These are phyloP conservation scores for Gastrolobium bilobum DNA, from an alignment of 306 rosid genomes.

Conservation along the genomic window DNA sequence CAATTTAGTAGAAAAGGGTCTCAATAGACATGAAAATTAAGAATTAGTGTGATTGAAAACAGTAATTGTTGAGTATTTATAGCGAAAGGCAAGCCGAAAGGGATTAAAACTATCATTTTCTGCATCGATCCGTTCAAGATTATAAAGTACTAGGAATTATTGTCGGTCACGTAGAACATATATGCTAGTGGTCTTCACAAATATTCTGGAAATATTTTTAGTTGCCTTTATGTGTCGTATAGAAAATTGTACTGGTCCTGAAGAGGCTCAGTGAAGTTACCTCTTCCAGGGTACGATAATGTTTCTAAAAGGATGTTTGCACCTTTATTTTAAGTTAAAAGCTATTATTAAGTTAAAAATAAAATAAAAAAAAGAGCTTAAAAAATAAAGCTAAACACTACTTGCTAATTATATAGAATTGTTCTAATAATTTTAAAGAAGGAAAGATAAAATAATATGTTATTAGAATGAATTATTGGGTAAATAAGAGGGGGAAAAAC, in stretches of 20 bases:
- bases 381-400: too few species aligned
- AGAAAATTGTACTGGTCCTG: not conserved
- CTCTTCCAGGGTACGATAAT: too few species aligned
- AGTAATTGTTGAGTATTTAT: conserved; percentile 27
- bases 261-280: not conserved
- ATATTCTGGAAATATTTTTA: conserved; percentile 33
- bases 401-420: too few species aligned
- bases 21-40: not conserved
- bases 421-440: too few species aligned
- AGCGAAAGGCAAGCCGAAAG: not conserved
- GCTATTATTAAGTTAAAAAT: too few species aligned
- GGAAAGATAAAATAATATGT: too few species aligned
- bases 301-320: too few species aligned
- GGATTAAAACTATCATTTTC: conserved; percentile 35
- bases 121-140: conserved; percentile 19
- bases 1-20: not conserved
- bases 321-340: too few species aligned
- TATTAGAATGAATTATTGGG: too few species aligned
- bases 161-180: not conserved
- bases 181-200: conserved; percentile 9
- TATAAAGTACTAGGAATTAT: conserved; percentile 31
- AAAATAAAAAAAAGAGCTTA: too few species aligned
- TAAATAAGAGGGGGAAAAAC: too few species aligned
- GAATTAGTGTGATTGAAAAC: conserved; percentile 14
- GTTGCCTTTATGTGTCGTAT: not conserved